These are phyloP conservation scores for Trichoderma atrobrunneum DNA, from an alignment of 2,329 filamentous ascomycete genomes.

Conservation along the genomic window DNA sequence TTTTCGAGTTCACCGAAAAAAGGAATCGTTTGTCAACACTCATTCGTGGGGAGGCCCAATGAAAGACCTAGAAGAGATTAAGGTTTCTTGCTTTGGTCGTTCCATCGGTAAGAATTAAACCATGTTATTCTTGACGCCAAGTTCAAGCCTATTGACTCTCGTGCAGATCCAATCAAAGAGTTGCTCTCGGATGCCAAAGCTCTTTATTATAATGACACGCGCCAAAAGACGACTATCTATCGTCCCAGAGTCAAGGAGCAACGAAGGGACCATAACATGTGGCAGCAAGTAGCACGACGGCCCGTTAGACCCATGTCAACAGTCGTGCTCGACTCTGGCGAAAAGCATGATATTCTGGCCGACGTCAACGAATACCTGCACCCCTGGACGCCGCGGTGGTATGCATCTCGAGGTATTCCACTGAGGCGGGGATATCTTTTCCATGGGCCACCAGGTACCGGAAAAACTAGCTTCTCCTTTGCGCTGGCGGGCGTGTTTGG, in stretches of 20 bases:
- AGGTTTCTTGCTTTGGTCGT: conserved; percentile 55
- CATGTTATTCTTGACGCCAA: not conserved
- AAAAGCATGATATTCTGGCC: conserved; percentile 63
- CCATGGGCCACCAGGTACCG: conserved; percentile 70
- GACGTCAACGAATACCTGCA: conserved; percentile 80
- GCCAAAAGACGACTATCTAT: conserved; percentile 58
- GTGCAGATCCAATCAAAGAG: conserved; percentile 50
- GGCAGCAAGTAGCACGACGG: conserved; percentile 58
- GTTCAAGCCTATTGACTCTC: not conserved
- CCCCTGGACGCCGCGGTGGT: conserved; percentile 68
- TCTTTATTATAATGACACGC: conserved; percentile 50
- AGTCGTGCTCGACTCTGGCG: conserved; percentile 65
- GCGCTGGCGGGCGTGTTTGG: conserved; percentile 64
- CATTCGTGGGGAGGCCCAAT: conserved; percentile 36
- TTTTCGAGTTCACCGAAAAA: conserved; percentile 47
- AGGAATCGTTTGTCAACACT: conserved; percentile 40
- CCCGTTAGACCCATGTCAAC: conserved; percentile 71
- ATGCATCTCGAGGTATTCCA: conserved; percentile 71
- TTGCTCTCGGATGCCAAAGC: conserved; percentile 54
- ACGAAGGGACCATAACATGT: conserved; percentile 47
- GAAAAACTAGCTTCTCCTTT: conserved; percentile 67
- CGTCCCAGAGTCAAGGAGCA: conserved; percentile 47
- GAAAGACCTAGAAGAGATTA: conserved; percentile 52
- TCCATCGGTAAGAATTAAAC: conserved; percentile 30
- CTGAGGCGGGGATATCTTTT: conserved; percentile 76